A percentile compares a stretch with the other conserved stretches of the same genome.
phyloP scores from a whole-genome alignment of 2,329 filamentous ascomycete genomes.

The Claviceps africana region DNA sequence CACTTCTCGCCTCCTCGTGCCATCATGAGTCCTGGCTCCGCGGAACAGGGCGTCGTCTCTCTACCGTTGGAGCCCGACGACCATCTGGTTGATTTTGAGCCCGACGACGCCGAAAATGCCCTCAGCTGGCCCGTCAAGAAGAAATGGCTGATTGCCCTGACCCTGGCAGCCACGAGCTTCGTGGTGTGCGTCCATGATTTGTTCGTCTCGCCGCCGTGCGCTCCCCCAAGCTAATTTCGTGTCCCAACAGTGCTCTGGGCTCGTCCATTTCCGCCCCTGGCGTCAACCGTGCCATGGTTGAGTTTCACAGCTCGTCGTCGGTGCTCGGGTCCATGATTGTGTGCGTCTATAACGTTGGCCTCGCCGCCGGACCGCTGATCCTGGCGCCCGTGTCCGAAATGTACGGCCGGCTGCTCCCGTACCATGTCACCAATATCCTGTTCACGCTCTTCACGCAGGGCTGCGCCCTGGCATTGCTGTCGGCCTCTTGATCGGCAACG shows the following conservation, averaged over 20 bases:
- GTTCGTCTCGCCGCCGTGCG: too few relatives aligned
- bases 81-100: not conserved
- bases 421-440: not conserved
- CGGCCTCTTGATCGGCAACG: not conserved
- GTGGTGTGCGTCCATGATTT: slow-evolving; percentile 10
- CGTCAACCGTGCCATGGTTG: not conserved
- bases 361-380: slow-evolving; percentile 1
- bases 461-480: not conserved
- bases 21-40: too few relatives aligned
- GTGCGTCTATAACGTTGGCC: slow-evolving; percentile 1
- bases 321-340: slow-evolving; percentile 1
- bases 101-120: slow-evolving; percentile 42
- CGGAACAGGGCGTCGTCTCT: too few relatives aligned
- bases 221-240: too few relatives aligned
- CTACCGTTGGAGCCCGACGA: too few relatives aligned
- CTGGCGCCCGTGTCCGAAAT: not conserved
- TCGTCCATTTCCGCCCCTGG: slow-evolving; percentile 1
- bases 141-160: slow-evolving; percentile 21
- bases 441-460: not conserved
- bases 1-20: too few relatives aligned
- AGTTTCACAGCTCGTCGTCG: not conserved
- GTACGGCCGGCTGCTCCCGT: not conserved
- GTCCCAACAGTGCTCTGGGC: slow-evolving; percentile 1
- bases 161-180: slow-evolving; percentile 17
- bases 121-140: slow-evolving; percentile 47